Conservation (phyloP, 2,329 filamentous ascomycete species). For the Fusarium pseudoanthophilum region DNA sequence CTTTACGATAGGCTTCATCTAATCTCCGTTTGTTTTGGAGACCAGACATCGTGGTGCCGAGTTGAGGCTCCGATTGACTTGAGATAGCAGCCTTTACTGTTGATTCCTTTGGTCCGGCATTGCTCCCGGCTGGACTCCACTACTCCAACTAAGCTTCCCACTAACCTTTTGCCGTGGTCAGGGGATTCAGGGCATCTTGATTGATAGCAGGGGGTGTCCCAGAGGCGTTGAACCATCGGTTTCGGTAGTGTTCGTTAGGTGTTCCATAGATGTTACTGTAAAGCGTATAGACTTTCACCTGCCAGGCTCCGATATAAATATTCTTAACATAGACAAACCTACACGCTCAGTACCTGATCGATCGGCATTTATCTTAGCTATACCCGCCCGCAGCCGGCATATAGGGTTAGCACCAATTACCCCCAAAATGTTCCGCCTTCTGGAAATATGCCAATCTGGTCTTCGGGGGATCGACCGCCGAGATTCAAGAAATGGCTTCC, state of each 20-base stretch:
- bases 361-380: not conserved
- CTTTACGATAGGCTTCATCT: not conserved
- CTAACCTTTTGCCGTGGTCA: not conserved
- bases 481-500: not conserved
- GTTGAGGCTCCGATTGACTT: fast-evolving
- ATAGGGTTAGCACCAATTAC: not conserved
- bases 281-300: not conserved
- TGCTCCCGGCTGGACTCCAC: not conserved
- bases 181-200: not conserved
- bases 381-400: not conserved
- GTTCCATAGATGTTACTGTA: too few relatives aligned
- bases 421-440: not conserved
- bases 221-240: fast-evolving
- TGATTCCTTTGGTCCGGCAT: not conserved
- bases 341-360: not conserved
- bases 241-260: too few relatives aligned
- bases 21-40: not conserved
- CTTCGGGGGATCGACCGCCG: not conserved
- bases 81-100: not conserved
- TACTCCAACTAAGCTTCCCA: not conserved
- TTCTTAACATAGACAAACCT: not conserved
- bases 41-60: fast-evolving
- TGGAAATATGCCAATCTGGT: not conserved
- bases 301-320: not conserved
- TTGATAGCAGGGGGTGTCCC: fast-evolving